These are phyloP conservation scores for Apiospora marii DNA, from an alignment of 2,329 filamentous ascomycete genomes.

Conservation along the genomic window DNA sequence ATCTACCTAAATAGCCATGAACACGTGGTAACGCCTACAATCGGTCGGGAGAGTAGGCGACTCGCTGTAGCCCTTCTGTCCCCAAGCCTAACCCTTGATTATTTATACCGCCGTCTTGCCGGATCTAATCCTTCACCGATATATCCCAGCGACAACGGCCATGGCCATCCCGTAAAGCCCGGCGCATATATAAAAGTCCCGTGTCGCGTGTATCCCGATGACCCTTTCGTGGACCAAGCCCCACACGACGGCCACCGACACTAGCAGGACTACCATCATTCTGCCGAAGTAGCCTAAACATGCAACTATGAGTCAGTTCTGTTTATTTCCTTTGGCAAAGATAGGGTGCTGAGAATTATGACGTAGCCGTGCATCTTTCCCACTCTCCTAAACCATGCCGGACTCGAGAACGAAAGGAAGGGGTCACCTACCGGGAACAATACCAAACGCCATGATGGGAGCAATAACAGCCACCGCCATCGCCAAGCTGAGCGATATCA, in stretches of 20 bases:
- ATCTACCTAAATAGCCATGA: background rate
- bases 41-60: no score
- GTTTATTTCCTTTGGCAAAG: background rate
- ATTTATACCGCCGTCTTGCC: background rate
- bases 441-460: conserved; percentile 64
- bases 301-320: background rate
- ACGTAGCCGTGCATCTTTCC: background rate
- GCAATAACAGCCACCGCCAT: conserved; percentile 61
- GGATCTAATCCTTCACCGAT: background rate
- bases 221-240: conserved; percentile 39
- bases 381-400: background rate
- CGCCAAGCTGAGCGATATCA: conserved; percentile 49
- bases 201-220: conserved; percentile 32
- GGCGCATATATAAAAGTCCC: conserved; percentile 38
- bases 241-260: conserved; percentile 35
- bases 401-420: background rate
- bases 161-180: conserved; percentile 47
- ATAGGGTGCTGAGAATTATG: background rate
- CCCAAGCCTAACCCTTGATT: background rate
- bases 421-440: conserved; percentile 53
- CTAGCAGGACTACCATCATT: conserved; percentile 23
- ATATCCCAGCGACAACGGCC: conserved; percentile 41
- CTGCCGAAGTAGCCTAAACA: conserved; percentile 15
- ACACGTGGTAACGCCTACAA: background rate
- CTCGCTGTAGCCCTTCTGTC: background rate